Base-by-base conservation (phyloP, 2,329 filamentous ascomycete genomes). In the Malbranchea cinnamomea region DNA sequence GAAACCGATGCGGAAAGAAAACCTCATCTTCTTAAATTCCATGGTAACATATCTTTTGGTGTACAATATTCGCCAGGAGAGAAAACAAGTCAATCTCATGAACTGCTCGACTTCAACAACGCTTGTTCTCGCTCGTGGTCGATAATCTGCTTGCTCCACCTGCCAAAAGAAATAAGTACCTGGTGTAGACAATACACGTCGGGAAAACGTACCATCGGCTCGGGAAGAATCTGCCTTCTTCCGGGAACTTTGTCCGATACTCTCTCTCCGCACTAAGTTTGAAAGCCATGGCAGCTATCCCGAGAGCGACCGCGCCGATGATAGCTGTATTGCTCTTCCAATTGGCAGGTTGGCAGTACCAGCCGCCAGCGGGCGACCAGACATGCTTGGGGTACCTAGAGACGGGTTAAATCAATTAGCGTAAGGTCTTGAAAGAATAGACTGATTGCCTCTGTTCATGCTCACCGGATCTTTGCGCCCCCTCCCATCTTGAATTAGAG, bases 311-410 rank as follows among this genome's bases (percentile, higher is more conserved):
- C 27, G 63, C 68, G 36, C 71, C 70, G 52, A 84, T 74, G 43
- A 89, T 65, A 32, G 77, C 67, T 4, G 89, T 98, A 66, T 98
- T 98, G 48, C 65, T 62, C 57, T 79, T 89, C 89, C 89, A 98
- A 68, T 98, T 98, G 44, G 71, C 67, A 31, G 89, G 89, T 56
- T 92, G 87, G 32, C 78, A 65, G 61, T 98, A 98, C 89, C 89
- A 98, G 60, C 89, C 89, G 69, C 89, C 89, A 42, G 87, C 68
- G 38, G 89, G 89, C 51, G 89, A 95, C 89, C 89, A 98, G 69
- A 98, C 83, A 68, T 98, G 87, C 69, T 93, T 94, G 57, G 84
- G 85, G 62, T 93, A 93, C 52, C 83, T 92, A 48, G 26, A 16
- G 14, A n/a, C 14, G n/a, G 10, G 71, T 56, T 56, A 59, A 61